phyloP scores from a whole-genome alignment of 176 grass and related monocot species.

The Cenchrus americanus region DNA sequence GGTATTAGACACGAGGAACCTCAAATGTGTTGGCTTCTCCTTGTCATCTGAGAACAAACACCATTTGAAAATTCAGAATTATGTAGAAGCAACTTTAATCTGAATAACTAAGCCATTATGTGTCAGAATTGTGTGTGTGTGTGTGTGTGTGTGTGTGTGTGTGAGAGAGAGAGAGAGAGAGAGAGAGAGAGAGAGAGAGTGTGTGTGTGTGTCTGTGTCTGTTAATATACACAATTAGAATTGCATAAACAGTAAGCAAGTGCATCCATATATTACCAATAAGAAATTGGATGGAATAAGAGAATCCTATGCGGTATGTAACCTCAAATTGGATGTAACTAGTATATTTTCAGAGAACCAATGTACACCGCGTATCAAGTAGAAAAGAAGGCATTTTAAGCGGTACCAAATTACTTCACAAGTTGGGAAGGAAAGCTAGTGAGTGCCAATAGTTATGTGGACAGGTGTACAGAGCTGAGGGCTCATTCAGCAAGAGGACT shows the following conservation, averaged over 20 bases:
- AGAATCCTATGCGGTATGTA: neutral
- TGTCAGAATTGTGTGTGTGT: too few species aligned
- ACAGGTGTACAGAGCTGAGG: neutral
- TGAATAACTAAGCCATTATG: neutral
- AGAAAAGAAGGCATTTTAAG: neutral
- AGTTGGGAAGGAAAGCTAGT: conserved; percentile 13
- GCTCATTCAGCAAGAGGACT: neutral
- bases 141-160: too few species aligned
- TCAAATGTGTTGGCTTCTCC: conserved; percentile 85
- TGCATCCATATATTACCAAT: neutral
- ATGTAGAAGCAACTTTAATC: neutral
- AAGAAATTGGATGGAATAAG: neutral
- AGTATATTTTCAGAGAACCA: neutral
- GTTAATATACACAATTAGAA: neutral
- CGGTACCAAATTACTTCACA: neutral
- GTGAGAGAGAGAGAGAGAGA: too few species aligned
- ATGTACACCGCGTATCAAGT: neutral
- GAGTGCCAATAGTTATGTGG: neutral
- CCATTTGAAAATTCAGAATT: conserved; percentile 20
- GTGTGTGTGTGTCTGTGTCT: too few species aligned
- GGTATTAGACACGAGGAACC: conserved; percentile 89
- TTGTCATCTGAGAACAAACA: conserved; percentile 62
- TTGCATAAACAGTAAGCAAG: neutral
- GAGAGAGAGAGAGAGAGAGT: too few species aligned
- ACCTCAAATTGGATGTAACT: neutral